Evolutionary conservation across 345 rosid genomes (phyloP).

Genomic region (Anastatica hierochuntica): DNA sequence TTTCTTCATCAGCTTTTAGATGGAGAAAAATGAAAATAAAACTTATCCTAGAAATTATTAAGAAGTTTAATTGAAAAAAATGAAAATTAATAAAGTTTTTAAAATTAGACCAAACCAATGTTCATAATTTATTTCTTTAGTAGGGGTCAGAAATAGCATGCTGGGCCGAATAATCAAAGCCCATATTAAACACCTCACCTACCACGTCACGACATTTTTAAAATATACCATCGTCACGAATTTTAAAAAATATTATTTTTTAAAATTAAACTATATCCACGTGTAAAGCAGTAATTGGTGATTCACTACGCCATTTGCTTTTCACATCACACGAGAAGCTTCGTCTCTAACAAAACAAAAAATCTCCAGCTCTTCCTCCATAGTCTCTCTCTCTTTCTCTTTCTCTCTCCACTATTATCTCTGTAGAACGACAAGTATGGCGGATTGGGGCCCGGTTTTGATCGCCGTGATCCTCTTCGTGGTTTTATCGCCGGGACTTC

Average conservation of each 20-base stretch:
- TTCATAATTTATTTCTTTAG: no score
- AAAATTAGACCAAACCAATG: no score
- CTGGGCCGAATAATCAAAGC: not conserved
- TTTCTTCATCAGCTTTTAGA: no score
- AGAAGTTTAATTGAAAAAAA: no score
- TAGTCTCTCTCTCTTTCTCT: slow-evolving; percentile 12
- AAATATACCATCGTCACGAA: no score
- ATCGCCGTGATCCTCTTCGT: slow-evolving; percentile 76
- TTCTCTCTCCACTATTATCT: slow-evolving; percentile 12
- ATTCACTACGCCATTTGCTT: not conserved
- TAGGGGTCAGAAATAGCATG: not conserved
- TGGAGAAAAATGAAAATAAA: no score
- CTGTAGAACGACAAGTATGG: no score
- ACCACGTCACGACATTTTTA: no score
- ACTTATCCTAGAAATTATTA: no score
- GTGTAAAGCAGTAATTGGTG: not conserved
- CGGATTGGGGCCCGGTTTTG: slow-evolving; percentile 93
- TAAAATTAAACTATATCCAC: not conserved
- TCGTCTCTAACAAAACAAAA: slow-evolving; percentile 9
- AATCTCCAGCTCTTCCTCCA: slow-evolving; percentile 5
- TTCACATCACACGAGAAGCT: slow-evolving; percentile 23
- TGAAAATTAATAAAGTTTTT: no score
- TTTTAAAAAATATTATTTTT: no score
- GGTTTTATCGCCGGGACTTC: slow-evolving; percentile 64
- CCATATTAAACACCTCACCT: not conserved